These are phyloP conservation scores for Penstemon davidsonii DNA, from an alignment of 257 asterid species.

Conservation along the genomic window DNA sequence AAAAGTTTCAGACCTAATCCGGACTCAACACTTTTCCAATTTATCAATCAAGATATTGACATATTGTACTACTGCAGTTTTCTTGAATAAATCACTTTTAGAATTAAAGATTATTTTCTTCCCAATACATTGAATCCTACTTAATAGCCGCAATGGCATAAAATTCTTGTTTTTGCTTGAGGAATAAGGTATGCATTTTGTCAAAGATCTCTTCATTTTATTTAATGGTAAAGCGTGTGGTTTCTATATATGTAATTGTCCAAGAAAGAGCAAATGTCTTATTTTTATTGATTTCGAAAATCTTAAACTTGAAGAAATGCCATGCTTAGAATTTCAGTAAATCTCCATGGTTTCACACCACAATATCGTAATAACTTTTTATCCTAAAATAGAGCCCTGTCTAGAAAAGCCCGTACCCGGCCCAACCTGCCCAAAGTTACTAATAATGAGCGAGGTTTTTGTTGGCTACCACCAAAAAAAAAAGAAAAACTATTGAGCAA, in stretches of 20 bases:
- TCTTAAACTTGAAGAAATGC: conserved; percentile 28
- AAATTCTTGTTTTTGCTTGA: conserved; percentile 30
- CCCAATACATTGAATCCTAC: conserved; percentile 27
- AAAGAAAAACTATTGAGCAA: neutral
- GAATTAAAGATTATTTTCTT: neutral
- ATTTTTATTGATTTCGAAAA: neutral
- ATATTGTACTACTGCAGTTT: too few species aligned
- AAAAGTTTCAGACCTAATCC: too few species aligned
- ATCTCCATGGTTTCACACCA: conserved; percentile 26
- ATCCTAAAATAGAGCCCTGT: neutral
- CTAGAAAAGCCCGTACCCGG: too few species aligned
- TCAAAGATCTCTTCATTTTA: conserved; percentile 13
- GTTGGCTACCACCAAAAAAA: neutral
- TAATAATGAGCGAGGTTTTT: too few species aligned
- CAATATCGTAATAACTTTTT: neutral
- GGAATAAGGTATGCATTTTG: neutral
- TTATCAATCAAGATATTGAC: too few species aligned
- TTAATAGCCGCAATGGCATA: conserved; percentile 30
- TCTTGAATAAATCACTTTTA: too few species aligned
- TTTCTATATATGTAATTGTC: conserved; percentile 12
- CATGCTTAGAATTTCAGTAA: conserved; percentile 24
- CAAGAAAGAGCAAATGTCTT: neutral
- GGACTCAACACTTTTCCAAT: too few species aligned
- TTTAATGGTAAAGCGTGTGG: conserved; percentile 31
- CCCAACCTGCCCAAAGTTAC: too few species aligned